Percentiles rank a stretch among this genome's conserved stretches.
These are phyloP conservation scores for Penicillium goetzii DNA, from an alignment of 495 filamentous ascomycete species.

Conservation along the genomic window DNA sequence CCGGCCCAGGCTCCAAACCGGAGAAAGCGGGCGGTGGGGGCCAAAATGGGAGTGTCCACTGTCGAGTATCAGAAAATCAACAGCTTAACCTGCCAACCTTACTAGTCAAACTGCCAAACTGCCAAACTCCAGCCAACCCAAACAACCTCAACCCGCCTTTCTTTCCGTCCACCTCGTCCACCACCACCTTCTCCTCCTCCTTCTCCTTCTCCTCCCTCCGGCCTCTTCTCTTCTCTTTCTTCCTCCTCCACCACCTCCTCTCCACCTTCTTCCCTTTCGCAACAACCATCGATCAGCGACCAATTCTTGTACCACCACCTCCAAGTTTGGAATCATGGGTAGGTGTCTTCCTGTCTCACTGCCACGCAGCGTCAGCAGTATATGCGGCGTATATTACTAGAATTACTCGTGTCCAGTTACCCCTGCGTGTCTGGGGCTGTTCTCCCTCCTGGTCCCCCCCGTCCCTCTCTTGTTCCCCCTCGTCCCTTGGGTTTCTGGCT, in stretches of 20 bases:
- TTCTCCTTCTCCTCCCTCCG: neutral
- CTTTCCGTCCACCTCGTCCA: neutral
- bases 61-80: constrained; percentile 16
- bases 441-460: neutral
- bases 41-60: neutral
- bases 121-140: neutral
- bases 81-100: neutral
- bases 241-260: neutral
- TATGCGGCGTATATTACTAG: neutral
- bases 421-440: neutral
- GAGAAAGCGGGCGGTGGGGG: neutral
- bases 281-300: neutral
- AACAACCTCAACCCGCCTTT: constrained; percentile 8
- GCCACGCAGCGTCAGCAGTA: neutral
- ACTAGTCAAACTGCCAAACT: neutral
- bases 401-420: neutral
- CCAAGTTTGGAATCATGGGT: neutral
- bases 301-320: neutral
- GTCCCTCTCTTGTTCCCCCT: neutral
- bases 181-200: neutral
- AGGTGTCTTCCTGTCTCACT: constrained; percentile 7
- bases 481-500: neutral
- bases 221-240: constrained; percentile 8
- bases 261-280: neutral
- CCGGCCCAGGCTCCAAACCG: too few relatives aligned